These are phyloP conservation scores for Phytophthora agathidicida DNA, from an alignment of 352 stramenopile genomes.

Conservation along the genomic window DNA sequence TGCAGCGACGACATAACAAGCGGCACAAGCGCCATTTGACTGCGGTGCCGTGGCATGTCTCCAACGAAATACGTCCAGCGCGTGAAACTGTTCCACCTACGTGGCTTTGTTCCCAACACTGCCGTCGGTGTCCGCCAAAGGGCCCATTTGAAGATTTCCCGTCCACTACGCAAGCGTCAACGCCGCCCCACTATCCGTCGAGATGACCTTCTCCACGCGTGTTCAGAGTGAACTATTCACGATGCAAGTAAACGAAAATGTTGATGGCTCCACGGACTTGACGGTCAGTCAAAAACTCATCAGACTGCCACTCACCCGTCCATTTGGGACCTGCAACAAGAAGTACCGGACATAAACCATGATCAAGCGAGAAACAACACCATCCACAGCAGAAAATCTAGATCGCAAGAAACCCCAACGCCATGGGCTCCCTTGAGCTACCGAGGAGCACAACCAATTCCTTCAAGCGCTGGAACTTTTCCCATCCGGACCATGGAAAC, in stretches of 20 bases:
- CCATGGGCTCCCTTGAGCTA: background rate
- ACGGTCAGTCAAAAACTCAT: background rate
- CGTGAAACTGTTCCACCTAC: too few relatives aligned
- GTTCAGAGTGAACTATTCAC: constrained; percentile 1
- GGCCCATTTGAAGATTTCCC: background rate
- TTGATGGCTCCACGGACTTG: background rate
- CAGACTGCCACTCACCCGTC: background rate
- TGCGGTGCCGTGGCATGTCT: too few relatives aligned
- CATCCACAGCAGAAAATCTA: background rate
- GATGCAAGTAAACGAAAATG: background rate
- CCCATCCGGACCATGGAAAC: constrained; percentile 16
- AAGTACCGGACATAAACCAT: background rate
- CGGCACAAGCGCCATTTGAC: too few relatives aligned
- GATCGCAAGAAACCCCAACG: background rate
- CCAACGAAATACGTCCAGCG: too few relatives aligned
- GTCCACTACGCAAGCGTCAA: background rate
- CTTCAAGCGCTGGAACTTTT: constrained; percentile 12
- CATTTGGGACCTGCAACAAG: background rate
- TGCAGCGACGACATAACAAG: too few relatives aligned
- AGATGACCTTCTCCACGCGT: constrained; percentile 1
- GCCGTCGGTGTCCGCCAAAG: background rate
- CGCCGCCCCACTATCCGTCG: background rate
- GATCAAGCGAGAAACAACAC: background rate
- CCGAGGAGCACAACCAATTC: constrained; percentile 1
- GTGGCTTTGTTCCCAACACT: too few relatives aligned